phyloP scores from a whole-genome alignment of 345 rosid genomes.

The Corchorus capsularis region DNA sequence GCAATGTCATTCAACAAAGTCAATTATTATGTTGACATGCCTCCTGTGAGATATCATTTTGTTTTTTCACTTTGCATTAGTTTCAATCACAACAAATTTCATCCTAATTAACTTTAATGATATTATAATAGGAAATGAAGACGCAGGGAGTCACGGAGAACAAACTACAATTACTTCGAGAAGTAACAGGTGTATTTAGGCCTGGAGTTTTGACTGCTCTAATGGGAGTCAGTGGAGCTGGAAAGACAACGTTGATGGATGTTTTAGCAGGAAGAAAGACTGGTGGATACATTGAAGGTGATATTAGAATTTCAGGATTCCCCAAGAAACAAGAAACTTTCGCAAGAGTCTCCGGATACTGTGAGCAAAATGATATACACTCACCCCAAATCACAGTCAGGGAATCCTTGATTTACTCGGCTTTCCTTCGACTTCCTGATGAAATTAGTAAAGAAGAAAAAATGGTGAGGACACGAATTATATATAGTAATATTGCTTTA shows the following conservation, averaged over 20 bases:
- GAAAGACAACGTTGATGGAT: slow-evolving; percentile 96
- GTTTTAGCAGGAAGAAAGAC: slow-evolving; percentile 92
- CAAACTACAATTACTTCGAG: slow-evolving; percentile 70
- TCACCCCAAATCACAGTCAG: slow-evolving; percentile 86
- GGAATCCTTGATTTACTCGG: slow-evolving; percentile 87
- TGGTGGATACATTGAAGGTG: slow-evolving; percentile 91
- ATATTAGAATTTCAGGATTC: slow-evolving; percentile 78
- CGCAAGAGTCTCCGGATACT: slow-evolving; percentile 90
- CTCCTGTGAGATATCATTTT: slow-evolving; percentile 35
- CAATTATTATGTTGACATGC: slow-evolving; percentile 56
- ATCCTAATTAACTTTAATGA: neutral
- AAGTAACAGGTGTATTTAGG: slow-evolving; percentile 80
- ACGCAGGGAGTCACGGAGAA: slow-evolving; percentile 71
- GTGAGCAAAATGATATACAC: slow-evolving; percentile 87
- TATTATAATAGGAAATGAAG: slow-evolving; percentile 71
- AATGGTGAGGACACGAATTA: slow-evolving; percentile 45
- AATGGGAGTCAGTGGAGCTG: slow-evolving; percentile 98
- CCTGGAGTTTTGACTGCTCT: slow-evolving; percentile 90
- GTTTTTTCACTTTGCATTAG: neutral
- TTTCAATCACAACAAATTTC: neutral
- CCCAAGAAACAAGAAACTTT: slow-evolving; percentile 86
- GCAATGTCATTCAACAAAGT: slow-evolving; percentile 57
- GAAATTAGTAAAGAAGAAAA: slow-evolving; percentile 74
- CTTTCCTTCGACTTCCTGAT: slow-evolving; percentile 77
- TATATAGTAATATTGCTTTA: neutral